Evolutionary conservation across 2,329 filamentous ascomycete genomes (phyloP).

Genomic region (Phyllosticta citribraziliensis): DNA sequence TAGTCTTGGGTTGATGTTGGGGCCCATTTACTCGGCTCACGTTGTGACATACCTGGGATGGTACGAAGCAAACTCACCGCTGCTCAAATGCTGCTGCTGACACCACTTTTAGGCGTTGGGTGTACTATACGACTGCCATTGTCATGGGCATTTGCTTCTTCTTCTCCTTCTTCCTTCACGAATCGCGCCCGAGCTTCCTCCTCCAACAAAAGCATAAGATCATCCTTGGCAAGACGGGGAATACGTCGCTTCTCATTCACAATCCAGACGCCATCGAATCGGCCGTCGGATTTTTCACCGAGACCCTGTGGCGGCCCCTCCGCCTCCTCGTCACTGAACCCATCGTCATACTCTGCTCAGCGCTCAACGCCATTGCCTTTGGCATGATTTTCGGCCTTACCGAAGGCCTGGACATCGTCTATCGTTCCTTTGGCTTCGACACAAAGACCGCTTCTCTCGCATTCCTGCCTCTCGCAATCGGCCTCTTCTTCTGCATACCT

Average conservation of each 20-base stretch:
- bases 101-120: conserved; percentile 4
- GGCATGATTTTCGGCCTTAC: conserved; percentile 5
- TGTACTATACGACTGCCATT: conserved; percentile 3
- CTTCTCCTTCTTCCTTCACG: conserved; percentile 1
- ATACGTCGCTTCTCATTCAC: background rate
- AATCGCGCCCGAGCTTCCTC: background rate
- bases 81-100: background rate
- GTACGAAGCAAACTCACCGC: background rate
- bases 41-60: background rate
- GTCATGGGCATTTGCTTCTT: background rate
- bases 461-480: conserved; percentile 2
- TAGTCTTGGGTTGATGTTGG: conserved; percentile 3
- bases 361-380: conserved; percentile 2
- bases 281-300: background rate
- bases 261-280: conserved; percentile 8
- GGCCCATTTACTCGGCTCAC: conserved; percentile 4
- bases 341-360: conserved; percentile 9
- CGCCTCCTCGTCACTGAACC: conserved; percentile 10
- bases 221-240: background rate
- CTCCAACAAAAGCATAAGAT: conserved; percentile 4
- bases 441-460: conserved; percentile 2
- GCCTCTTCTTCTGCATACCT: conserved; percentile 3
- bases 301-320: conserved; percentile 1
- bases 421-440: background rate
- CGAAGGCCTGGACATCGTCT: conserved; percentile 11